These are phyloP conservation scores for Physcomitrium patens DNA, from an alignment of 225 moss, liverwort and hornwort genomes.

Conservation along the genomic window DNA sequence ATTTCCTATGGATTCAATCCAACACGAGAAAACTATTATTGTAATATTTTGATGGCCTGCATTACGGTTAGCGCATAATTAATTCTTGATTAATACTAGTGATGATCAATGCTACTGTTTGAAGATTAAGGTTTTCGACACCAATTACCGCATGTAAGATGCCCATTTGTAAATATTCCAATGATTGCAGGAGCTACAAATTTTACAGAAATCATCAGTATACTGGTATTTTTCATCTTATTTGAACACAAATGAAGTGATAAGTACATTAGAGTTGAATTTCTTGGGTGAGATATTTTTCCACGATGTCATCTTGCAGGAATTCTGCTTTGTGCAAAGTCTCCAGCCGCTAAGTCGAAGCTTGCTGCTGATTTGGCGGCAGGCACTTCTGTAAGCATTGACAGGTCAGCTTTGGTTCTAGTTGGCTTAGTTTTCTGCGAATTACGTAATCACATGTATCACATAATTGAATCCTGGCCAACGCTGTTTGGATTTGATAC, in stretches of 20 bases:
- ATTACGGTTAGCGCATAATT: background rate
- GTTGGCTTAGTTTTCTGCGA: background rate
- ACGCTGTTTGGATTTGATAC: slow-evolving; percentile 21
- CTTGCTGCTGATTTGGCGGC: slow-evolving; percentile 86
- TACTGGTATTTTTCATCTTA: background rate
- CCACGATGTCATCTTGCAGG: slow-evolving; percentile 42
- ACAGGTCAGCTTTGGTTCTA: slow-evolving; percentile 51
- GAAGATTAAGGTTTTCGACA: background rate
- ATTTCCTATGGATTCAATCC: background rate
- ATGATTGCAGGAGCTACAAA: slow-evolving; percentile 1
- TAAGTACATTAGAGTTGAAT: slow-evolving; percentile 22
- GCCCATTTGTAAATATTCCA: background rate
- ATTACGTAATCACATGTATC: slow-evolving; percentile 10
- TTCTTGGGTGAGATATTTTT: slow-evolving; percentile 7
- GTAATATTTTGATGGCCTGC: background rate
- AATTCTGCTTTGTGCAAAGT: slow-evolving; percentile 87
- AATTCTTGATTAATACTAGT: background rate
- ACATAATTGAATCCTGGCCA: slow-evolving; percentile 9
- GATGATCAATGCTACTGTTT: slow-evolving; percentile 11
- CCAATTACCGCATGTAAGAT: background rate
- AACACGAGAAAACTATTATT: background rate
- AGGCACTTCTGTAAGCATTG: slow-evolving; percentile 63
- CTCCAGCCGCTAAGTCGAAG: slow-evolving; percentile 72
- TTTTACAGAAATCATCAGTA: background rate
- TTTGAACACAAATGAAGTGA: background rate